These are phyloP conservation scores for Phoenix roebelenii DNA, from an alignment of 176 grass and related monocot genomes.

Conservation along the genomic window DNA sequence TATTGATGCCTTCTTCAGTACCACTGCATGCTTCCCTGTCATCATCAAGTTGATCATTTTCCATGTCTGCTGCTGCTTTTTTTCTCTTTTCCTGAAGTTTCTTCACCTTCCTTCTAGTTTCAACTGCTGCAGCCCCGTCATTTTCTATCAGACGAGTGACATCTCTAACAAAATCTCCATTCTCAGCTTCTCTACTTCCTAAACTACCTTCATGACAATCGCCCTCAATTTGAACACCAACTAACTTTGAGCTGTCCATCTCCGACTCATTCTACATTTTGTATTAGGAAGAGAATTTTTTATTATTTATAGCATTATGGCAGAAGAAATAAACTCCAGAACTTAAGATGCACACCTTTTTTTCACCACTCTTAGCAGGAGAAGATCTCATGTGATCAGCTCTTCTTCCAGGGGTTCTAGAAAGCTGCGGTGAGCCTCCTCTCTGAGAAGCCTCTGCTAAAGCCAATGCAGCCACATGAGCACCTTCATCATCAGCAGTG, in stretches of 20 bases:
- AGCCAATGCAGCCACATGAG: slow-evolving; percentile 80
- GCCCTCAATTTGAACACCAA: slow-evolving; percentile 50
- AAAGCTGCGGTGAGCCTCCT: slow-evolving; percentile 78
- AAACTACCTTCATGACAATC: slow-evolving; percentile 76
- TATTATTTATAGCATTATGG: too few relatives aligned
- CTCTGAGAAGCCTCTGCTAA: slow-evolving; percentile 76
- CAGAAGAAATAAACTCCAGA: slow-evolving; percentile 9
- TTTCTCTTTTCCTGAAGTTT: slow-evolving; percentile 44
- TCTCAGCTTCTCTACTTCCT: slow-evolving; percentile 86
- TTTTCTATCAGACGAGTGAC: slow-evolving; percentile 35
- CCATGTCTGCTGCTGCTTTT: slow-evolving; percentile 25
- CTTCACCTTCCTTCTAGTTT: slow-evolving; percentile 50
- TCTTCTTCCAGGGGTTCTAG: slow-evolving; percentile 54
- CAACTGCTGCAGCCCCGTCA: slow-evolving; percentile 32
- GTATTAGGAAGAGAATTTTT: neutral
- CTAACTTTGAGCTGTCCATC: slow-evolving; percentile 73
- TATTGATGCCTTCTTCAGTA: slow-evolving; percentile 70
- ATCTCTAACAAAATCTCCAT: slow-evolving; percentile 47
- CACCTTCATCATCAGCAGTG: slow-evolving; percentile 78
- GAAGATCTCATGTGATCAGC: slow-evolving; percentile 37
- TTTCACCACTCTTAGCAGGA: slow-evolving; percentile 59
- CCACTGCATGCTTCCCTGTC: slow-evolving; percentile 96
- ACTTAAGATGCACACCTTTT: slow-evolving; percentile 44
- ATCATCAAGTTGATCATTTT: slow-evolving; percentile 46
- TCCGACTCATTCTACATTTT: slow-evolving; percentile 71